Conservation (phyloP, 371 early-diverging fungal genomes). For the Parasitella parasitica region DNA sequence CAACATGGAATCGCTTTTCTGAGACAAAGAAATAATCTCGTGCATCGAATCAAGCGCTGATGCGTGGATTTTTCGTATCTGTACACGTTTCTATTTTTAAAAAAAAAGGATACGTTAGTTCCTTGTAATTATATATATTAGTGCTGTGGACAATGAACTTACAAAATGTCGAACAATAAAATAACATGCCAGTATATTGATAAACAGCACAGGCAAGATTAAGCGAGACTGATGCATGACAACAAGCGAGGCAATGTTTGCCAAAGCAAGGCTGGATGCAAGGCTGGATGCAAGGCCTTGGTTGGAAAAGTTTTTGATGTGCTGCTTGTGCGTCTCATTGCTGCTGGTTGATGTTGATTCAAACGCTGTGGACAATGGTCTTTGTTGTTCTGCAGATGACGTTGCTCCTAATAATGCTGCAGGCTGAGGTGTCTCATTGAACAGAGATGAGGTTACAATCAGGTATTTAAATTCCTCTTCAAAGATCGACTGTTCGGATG, state of each 20-base stretch:
- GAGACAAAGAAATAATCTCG: conserved; percentile 28
- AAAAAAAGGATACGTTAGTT: no score
- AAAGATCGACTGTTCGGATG: conserved; percentile 60
- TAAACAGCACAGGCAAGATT: background rate
- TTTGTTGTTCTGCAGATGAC: background rate
- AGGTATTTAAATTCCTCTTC: conserved; percentile 69
- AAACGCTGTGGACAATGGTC: background rate
- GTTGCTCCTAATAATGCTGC: background rate
- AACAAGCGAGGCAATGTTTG: background rate
- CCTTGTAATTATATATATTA: background rate
- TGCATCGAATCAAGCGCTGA: conserved; percentile 32
- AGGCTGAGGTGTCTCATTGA: conserved; percentile 42
- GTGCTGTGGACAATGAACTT: conserved; percentile 1
- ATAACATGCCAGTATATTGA: conserved; percentile 1
- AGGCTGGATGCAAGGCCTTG: background rate
- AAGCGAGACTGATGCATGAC: background rate
- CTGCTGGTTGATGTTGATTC: background rate
- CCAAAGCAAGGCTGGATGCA: background rate
- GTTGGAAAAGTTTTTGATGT: background rate
- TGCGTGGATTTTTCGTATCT: conserved; percentile 32
- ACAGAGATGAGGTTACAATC: conserved; percentile 63
- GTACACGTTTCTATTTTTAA: conserved; percentile 29
- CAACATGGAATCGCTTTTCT: conserved; percentile 29
- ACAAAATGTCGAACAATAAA: conserved; percentile 22
- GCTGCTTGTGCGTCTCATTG: background rate